Base-by-base conservation (phyloP, 805 yeast species). In the Hanseniaspora valbyensis region DNA sequence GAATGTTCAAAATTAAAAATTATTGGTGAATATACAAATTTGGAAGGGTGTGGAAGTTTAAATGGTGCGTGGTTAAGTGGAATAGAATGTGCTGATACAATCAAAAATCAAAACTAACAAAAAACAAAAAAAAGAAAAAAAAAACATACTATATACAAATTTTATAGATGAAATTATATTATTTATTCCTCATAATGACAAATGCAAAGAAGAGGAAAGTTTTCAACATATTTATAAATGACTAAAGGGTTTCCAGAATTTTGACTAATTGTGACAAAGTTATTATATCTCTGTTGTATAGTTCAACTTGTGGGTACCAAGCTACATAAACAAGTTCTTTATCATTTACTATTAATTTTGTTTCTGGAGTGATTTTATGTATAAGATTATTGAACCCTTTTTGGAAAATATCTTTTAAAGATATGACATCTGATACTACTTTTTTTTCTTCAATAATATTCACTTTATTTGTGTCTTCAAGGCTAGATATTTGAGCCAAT, bases 41-140 rank as follows among this genome's bases (percentile, higher is more conserved):
- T 77, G 56, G 95, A 86, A 56, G 95, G 95, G 7, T 83, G 87
- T 14, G 96, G 96, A 0, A 88, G 95, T 57, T 92, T 83, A 4
- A 94, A 88, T 61, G 96, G 95, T 0, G 95, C 95, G 0, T 86
- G 85, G 77, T 68, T 70, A 54, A 81, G 90, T 58, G 96, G 90
- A 1, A 59, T 58, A 44, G 67, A 90, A 54, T 80, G 76, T 56
- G 80, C 79, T 0, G 57, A 39, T 12, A 29, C 14, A n/a, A 18
- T 48, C 5, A 8, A 33, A 6, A 29, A 48, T 4, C 32, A 40
- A 5, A 8, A 32, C 13, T 26, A 40, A 25, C 9, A 4, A 32
- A 14, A 36, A 12, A 39, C 5, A 19, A 22, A 16, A 6, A 34
- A 34, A 7, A 28, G 30, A 28, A 28, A 28, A 28, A 28, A 28